Base-by-base conservation (phyloP, 768 basidiomycete genomes). In the Pleurotus tuber-regium region DNA sequence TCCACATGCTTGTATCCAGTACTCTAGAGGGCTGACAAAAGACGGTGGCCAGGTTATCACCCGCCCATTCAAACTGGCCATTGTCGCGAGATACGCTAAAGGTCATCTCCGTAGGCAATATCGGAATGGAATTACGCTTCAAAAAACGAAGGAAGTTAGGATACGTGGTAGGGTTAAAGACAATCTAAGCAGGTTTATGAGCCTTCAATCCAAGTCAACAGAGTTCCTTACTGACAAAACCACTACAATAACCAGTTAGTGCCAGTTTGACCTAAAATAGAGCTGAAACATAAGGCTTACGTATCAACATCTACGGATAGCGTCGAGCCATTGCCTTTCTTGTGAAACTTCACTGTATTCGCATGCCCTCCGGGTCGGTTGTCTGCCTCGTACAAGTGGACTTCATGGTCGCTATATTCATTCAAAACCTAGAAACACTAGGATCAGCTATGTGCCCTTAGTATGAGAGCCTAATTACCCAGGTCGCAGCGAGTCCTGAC, bases 141-240 rank as follows among this genome's bases (percentile, higher is more conserved):
- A 90, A 73, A 62, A 91, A 92, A 35, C 79, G 76, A 43, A 87
- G 74, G 61, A 90, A 88, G 64, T 91, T 89, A 18, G 87, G 89
- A 60, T 89, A 90, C 0, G 87, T 88, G 30, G 70, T 71, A 0
- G 87, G 84, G 61, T 90, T 89, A 65, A 86, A 81, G 5, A 89
- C 87, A 57, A 89, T 87, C 85, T 88, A 58, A 2, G 50, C 30
- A 6, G 26, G 4, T 42, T 28, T 25, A 42, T 53, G 12, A 54
- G 25, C 9, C n/a, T n/a, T 6, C 1, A 1, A 10, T n/a, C 19
- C 9, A 14, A 7, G 12, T 12, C 7, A 24, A 4, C 16, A 7
- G 14, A 30, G 21, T 8, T 18, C 23, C 28, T 24, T 6, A 67
- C 78, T 56, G 59, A 83, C 83, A 59, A 86, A 86, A 43, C 83